Evolutionary conservation across 2,329 filamentous ascomycete genomes (phyloP), one percentile per base, ranked within the genome.

Genomic region (Fusarium marasasianum): DNA sequence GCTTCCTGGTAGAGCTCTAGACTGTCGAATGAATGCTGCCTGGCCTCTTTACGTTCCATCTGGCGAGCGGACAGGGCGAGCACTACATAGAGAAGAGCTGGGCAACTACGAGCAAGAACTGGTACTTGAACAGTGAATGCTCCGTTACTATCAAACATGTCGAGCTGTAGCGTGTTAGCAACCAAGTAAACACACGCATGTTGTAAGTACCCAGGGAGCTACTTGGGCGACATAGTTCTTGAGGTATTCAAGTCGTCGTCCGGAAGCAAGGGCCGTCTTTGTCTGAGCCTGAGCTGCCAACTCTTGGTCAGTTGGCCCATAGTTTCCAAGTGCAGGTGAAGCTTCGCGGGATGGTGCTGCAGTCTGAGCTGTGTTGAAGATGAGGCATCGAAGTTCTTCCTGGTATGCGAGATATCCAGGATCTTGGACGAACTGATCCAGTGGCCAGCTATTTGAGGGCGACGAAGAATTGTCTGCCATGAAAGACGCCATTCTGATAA

Each of bases 141-240:
- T 24, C 86, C 84, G 33, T 85, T 81, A 35, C 83, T 84, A 73
- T 91, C 88, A 68, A 89, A 90, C 82, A 89, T 90, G 75, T 91
- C 89, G 20, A 90, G 84, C 86, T 86, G 51, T 18, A 17, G 26
- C 40, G 6, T 51, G 40, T 72, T 31, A 72, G 58, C 47, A 45
- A 17, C 22, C 29, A 44, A 41, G 35, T 31, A 24, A 33, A 31
- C 43, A 20, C 24, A 24, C 29, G 15, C 18, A 33, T 17, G 50
- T 26, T 13, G 64, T 54, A 29, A 54, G 24, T 69, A 86, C 84
- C 87, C 87, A 89, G 29, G 85, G 86, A 7, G 87, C 87, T 47
- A 89, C 84, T 64, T 88, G 82, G 13, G 84, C 83, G n/a, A 89
- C 84, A 69, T 88, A 90, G 59, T 88, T 85, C 63, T 85, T 83